Evolutionary conservation across 768 basidiomycete species (phyloP).

Genomic region (Termitomyces sp.): DNA sequence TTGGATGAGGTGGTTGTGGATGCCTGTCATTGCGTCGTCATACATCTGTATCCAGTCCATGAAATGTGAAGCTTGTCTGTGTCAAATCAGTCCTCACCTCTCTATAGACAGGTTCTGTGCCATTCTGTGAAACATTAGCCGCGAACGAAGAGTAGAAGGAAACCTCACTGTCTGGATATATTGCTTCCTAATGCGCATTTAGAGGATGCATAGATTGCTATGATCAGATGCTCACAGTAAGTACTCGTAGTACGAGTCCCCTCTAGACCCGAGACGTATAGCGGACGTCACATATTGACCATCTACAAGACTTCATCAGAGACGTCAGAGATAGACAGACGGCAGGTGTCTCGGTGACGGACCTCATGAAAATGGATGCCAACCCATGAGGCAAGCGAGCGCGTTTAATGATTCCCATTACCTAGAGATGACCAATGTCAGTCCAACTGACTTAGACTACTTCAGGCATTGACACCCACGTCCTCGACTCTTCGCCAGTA

Average conservation of each 20-base stretch:
- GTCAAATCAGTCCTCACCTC: constrained; percentile 35
- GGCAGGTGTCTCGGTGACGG: neutral
- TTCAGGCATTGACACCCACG: constrained; percentile 30
- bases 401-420: constrained; percentile 65
- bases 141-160: neutral
- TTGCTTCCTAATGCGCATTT: constrained; percentile 49
- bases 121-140: constrained; percentile 40
- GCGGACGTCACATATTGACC: constrained; percentile 54
- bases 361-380: constrained; percentile 85
- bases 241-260: constrained; percentile 94
- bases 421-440: constrained; percentile 19
- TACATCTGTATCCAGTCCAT: constrained; percentile 64
- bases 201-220: neutral
- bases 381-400: constrained; percentile 66
- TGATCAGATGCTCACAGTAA: constrained; percentile 47
- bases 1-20: constrained; percentile 70
- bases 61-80: neutral
- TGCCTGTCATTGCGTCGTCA: constrained; percentile 76
- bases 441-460: neutral
- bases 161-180: constrained; percentile 70
- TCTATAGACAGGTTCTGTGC: constrained; percentile 71
- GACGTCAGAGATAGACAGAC: neutral
- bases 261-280: constrained; percentile 87
- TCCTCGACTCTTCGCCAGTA: constrained; percentile 83
- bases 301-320: constrained; percentile 25